These are phyloP conservation scores for Salicornia ramosissima DNA, from an alignment of 148 eudicot genomes.

Conservation along the genomic window DNA sequence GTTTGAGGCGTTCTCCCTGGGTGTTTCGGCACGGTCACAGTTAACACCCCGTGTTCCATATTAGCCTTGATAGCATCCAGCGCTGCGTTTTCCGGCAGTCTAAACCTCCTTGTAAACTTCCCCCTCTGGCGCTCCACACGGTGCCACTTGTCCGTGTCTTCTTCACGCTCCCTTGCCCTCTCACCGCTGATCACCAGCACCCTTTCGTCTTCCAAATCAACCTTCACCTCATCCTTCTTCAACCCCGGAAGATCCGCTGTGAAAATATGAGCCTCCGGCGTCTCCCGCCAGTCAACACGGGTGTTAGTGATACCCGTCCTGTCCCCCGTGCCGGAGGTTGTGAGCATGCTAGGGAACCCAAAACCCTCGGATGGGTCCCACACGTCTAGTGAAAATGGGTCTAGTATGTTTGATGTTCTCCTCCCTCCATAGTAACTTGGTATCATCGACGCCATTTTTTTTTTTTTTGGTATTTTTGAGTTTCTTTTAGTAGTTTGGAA, in stretches of 20 bases:
- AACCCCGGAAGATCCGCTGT: constrained; percentile 42
- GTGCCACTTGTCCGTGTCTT: constrained; percentile 35
- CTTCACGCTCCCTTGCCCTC: constrained; percentile 29
- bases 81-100: constrained; percentile 38
- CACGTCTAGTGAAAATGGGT: constrained; percentile 35
- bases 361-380: constrained; percentile 34
- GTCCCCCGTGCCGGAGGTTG: constrained; percentile 10
- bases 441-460: constrained; percentile 32
- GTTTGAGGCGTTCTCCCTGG: constrained; percentile 24
- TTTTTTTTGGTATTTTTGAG: neutral
- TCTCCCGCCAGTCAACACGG: constrained; percentile 41
- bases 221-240: constrained; percentile 46
- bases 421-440: constrained; percentile 30
- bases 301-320: constrained; percentile 15
- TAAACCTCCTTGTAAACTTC: constrained; percentile 32
- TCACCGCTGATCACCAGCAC: constrained; percentile 39
- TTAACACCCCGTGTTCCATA: constrained; percentile 34
- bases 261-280: constrained; percentile 34
- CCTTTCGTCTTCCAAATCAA: constrained; percentile 36
- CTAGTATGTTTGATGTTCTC: constrained; percentile 20
- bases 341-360: neutral
- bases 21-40: constrained; percentile 28
- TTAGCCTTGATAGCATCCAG: constrained; percentile 33
- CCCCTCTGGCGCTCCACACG: constrained; percentile 36
- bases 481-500: neutral